Conservation (phyloP, 345 rosid genomes). For the Eucalyptus grandis region DNA sequence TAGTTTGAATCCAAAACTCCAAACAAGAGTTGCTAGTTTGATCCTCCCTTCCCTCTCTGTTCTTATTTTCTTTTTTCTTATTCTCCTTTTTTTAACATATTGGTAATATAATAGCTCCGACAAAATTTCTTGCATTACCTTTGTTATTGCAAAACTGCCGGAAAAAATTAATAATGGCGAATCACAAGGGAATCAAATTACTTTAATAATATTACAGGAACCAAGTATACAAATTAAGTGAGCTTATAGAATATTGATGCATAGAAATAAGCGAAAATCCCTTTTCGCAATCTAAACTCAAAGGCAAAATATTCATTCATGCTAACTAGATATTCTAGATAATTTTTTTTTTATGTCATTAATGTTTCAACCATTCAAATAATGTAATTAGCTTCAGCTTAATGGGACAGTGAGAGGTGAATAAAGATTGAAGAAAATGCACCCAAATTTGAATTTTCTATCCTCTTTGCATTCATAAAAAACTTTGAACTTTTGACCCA, state of each 20-base stretch:
- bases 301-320: neutral
- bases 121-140: neutral
- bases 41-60: neutral
- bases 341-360: neutral
- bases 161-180: neutral
- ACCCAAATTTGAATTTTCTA: neutral
- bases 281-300: neutral
- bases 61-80: neutral
- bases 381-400: neutral
- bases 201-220: rapidly evolving
- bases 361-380: neutral
- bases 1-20: neutral
- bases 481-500: neutral
- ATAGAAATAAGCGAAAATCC: neutral
- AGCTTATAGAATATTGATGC: neutral
- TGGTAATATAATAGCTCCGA: neutral
- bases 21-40: too few species aligned
- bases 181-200: neutral
- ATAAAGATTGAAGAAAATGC: neutral
- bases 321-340: neutral
- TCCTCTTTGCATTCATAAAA: neutral
- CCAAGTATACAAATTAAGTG: neutral
- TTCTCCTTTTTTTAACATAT: neutral
- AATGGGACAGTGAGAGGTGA: neutral
- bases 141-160: too few species aligned